Evolutionary conservation across 192 early-diverging fungal species (phyloP), one percentile per base, ranked within the genome.

Genomic region (Linnemannia exigua): DNA sequence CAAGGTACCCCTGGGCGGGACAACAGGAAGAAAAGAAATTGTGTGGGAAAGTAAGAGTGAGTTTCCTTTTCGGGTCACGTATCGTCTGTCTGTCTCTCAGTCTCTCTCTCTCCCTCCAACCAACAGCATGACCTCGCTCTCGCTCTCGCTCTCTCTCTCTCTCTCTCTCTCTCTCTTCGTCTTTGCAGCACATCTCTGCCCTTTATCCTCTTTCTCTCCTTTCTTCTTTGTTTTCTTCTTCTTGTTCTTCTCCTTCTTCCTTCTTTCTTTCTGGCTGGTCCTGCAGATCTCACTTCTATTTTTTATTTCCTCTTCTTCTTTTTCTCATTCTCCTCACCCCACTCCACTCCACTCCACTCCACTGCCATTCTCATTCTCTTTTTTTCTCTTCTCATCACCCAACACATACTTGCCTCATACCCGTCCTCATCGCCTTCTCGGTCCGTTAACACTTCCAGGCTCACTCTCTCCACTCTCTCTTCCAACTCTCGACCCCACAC

Each of bases 61-160:
- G 37, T n/a, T 71, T 38, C 70, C 70, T 46, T 71, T 46, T 71
- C 37, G 74, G 58, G 74, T 28, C 33, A 66, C 15, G 48, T 17
- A 3, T 20, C 46, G 50, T 36, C 15, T 67, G 37, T 38, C 3
- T 44, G 36, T 48, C 22, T 41, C 38, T 22, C 17, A 5, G 6
- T 31, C 63, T 76, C 75, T 52, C 36, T 54, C 67, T 71, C 25
- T 46, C 46, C 15, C 72, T 54, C 41, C 41, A 44, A 44, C 41
- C 3, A n/a, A 19, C 28, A 31, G n/a, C 35, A 25, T 44, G 17
- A 44, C 37, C 35, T 70, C 41, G 0, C 70, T 28, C 7, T 47
- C 35, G 11, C 22, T 41, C 38, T 22, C 17, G 3, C 22, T 31
- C 63, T 76, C 75, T 52, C 36, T 54, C 67, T 71, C 25, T 46